These are phyloP conservation scores for Tylopilus felleus DNA, from an alignment of 768 basidiomycete species.

Conservation along the genomic window DNA sequence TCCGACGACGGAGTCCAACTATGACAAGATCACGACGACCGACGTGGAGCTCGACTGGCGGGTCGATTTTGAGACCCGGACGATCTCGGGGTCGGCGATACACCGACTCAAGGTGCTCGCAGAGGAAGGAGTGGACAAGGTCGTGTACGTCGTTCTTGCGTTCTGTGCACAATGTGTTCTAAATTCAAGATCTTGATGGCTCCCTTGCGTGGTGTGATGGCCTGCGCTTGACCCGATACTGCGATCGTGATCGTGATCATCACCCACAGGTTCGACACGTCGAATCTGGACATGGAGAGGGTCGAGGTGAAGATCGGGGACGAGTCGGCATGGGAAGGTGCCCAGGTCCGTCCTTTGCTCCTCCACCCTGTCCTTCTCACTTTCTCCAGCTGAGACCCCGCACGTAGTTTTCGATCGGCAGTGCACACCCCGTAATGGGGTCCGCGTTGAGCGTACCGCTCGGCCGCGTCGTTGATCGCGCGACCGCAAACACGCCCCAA, in stretches of 20 bases:
- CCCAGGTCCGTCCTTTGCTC: too few species aligned
- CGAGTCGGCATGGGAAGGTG: background rate
- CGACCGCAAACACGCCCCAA: too few species aligned
- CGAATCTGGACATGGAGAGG: background rate
- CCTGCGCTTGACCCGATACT: too few species aligned
- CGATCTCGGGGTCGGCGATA: background rate
- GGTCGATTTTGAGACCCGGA: background rate
- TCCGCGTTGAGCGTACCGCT: background rate
- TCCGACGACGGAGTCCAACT: background rate
- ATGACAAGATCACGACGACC: background rate
- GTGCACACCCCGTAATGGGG: background rate
- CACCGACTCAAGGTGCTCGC: background rate
- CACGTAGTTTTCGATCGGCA: too few species aligned
- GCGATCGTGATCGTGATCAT: background rate
- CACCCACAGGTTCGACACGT: background rate
- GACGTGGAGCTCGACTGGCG: background rate
- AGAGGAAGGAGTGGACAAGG: background rate
- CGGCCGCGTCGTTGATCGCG: background rate
- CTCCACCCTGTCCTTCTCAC: too few species aligned
- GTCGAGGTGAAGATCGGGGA: background rate
- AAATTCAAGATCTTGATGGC: background rate
- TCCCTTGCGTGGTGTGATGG: too few species aligned
- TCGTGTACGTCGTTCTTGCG: background rate
- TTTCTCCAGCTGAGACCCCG: too few species aligned
- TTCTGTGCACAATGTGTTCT: too few species aligned